Conservation (phyloP, 495 filamentous ascomycete genomes). For the Talaromyces thailandensis region DNA sequence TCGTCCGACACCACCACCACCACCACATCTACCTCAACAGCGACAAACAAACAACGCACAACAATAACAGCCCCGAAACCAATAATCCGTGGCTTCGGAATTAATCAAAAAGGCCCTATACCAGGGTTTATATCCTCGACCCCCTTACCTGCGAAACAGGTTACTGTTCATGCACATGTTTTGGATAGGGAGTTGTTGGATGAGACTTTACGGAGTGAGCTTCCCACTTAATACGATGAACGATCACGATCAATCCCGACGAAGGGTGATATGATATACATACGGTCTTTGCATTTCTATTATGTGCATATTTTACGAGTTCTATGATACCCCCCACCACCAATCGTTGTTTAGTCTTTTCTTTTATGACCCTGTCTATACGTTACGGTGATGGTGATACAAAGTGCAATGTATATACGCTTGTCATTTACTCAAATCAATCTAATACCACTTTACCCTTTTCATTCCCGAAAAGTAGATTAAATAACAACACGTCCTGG, state of each 20-base stretch:
- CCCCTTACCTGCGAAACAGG: constrained; percentile 18
- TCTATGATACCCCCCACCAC: constrained; percentile 4
- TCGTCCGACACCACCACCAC: constrained; percentile 9
- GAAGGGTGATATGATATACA: not conserved
- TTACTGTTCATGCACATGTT: constrained; percentile 22
- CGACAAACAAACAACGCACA: constrained; percentile 3
- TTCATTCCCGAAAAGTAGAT: not conserved
- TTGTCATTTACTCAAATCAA: not conserved
- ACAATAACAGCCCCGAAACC: constrained; percentile 14
- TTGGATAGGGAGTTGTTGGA: constrained; percentile 30
- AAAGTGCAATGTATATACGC: not conserved
- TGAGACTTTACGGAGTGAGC: constrained; percentile 31
- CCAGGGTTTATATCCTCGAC: constrained; percentile 23
- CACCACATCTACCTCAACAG: constrained; percentile 5
- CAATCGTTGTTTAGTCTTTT: not conserved
- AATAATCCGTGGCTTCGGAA: constrained; percentile 17
- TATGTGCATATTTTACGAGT: constrained; percentile 6
- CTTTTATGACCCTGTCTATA: not conserved
- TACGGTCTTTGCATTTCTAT: not conserved
- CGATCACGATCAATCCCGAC: not conserved
- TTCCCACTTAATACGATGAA: too few species aligned
- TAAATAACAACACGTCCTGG: constrained; percentile 43
- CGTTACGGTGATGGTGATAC: not conserved
- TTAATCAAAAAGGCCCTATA: constrained; percentile 42
- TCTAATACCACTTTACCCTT: not conserved